Conservation (phyloP, 225 moss, liverwort and hornwort species). For the Antitrichia curtipendula region DNA sequence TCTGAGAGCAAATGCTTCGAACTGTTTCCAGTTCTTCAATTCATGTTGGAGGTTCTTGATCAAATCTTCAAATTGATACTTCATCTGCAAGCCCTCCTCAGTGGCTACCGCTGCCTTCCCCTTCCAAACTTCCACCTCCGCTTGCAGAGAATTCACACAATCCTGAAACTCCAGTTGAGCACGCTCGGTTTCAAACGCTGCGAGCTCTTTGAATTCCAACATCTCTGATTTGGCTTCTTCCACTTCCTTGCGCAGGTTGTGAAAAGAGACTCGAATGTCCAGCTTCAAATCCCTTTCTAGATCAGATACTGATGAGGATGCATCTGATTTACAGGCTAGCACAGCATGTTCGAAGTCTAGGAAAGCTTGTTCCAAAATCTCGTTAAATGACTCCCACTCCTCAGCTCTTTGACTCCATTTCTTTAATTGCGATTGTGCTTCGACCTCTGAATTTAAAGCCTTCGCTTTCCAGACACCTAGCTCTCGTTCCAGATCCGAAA, state of each 20-base stretch:
- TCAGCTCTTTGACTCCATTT: conserved; percentile 29
- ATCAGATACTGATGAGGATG: not conserved
- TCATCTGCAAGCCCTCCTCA: conserved; percentile 5
- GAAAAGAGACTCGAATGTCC: conserved; percentile 7
- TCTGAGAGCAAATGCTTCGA: not conserved
- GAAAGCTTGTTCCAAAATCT: not conserved
- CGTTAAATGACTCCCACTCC: conserved; percentile 9
- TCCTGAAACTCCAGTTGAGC: not conserved
- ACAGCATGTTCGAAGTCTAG: conserved; percentile 7
- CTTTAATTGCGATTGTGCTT: conserved; percentile 16
- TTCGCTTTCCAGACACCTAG: not conserved
- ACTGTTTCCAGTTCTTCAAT: conserved; percentile 20
- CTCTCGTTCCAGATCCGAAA: not conserved
- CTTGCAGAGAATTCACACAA: conserved; percentile 12
- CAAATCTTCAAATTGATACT: conserved; percentile 11
- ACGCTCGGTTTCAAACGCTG: not conserved
- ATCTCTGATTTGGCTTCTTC: conserved; percentile 8
- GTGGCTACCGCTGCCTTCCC: conserved; percentile 1
- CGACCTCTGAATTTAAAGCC: not conserved
- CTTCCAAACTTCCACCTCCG: conserved; percentile 44
- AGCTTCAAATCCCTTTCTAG: not conserved
- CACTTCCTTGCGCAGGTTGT: conserved; percentile 2
- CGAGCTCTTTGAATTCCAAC: conserved; percentile 1
- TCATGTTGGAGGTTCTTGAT: conserved; percentile 9
- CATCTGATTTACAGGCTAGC: not conserved